Evolutionary conservation across 2,329 filamentous ascomycete genomes (phyloP), one percentile per base, ranked within the genome.

Genomic region (Alternaria infectoria): DNA sequence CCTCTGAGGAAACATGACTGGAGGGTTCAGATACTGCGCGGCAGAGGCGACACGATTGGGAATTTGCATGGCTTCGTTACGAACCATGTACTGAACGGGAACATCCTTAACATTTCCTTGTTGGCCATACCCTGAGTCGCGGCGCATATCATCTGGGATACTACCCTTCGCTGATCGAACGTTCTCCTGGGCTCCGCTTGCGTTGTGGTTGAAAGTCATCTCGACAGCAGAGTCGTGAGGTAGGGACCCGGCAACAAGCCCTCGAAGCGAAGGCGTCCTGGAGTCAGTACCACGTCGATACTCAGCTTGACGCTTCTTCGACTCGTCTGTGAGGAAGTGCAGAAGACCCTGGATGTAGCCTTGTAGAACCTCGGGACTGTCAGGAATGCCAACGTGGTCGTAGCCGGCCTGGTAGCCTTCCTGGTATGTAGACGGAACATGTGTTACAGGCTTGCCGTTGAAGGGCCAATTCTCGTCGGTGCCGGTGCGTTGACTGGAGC

Each of bases 341-440:
- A 72, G 28, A 19, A 80, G 69, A 44, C 77, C 77, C 56, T 78
- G 75, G 9, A 76, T 65, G 57, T 74, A 79, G 3, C 77, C 77
- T 52, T 74, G 71, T 23, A 80, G 54, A n/a, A 79, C 74, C 23
- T 78, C 77, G 2, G 66, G 64, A 36, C 62, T 72, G 47, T 74
- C 72, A 10, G 77, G 74, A 57, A 80, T 73, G 13, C 75, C 76
- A 43, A 75, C 59, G 47, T 78, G 77, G 43, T 76, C 71, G n/a
- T 76, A 74, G 12, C 77, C 77, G 17, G 77, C 76, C 58, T 80
- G 77, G n/a, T 74, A 80, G 2, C 77, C 77, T 57, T 80, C 77
- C 57, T 80, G 77, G 36, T 77, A 80, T n/a, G 76, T 80, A 10
- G 71, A 72, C 15, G 74, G 73, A 12, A 72, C 64, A 54, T 77